Evolutionary conservation across 2,329 filamentous ascomycete genomes (phyloP).

Genomic region (Diaporthe caulivora): DNA sequence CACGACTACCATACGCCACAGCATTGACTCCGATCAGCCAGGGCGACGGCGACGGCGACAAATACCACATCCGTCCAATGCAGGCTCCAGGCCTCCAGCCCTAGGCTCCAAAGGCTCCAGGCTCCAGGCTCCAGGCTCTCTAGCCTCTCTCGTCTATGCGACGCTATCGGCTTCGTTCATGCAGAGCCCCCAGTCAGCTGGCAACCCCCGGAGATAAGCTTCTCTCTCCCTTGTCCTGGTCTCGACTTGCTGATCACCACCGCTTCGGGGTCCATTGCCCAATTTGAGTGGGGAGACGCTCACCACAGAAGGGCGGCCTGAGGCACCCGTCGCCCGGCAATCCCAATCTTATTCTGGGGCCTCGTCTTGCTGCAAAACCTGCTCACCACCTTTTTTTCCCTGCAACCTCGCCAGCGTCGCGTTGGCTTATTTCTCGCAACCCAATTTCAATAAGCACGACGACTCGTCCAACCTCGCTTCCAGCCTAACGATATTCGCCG

Average conservation of each 20-base stretch:
- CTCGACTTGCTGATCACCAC: conserved; percentile 33
- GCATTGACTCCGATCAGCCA: background rate
- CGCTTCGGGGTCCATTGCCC: conserved; percentile 29
- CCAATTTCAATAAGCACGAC: background rate
- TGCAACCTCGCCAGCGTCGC: conserved; percentile 7
- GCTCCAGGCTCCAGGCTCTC: conserved; percentile 8
- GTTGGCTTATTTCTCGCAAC: conserved; percentile 4
- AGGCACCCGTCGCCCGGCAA: conserved; percentile 36
- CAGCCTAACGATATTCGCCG: background rate
- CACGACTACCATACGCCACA: background rate
- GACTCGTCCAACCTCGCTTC: background rate
- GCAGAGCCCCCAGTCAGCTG: conserved; percentile 27
- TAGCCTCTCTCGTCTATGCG: conserved; percentile 17
- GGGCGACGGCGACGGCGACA: background rate
- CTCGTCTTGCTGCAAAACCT: conserved; percentile 22
- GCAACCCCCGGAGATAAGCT: conserved; percentile 39
- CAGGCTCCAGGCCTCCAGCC: conserved; percentile 4
- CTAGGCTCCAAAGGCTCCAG: conserved; percentile 6
- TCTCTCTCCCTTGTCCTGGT: conserved; percentile 18
- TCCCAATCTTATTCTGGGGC: conserved; percentile 38
- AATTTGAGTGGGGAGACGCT: conserved; percentile 19
- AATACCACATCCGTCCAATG: background rate
- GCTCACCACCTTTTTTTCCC: conserved; percentile 12
- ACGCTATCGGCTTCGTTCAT: conserved; percentile 38
- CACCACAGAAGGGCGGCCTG: conserved; percentile 19